Base-by-base conservation (phyloP, 768 basidiomycete genomes). In the Suillus americanus region DNA sequence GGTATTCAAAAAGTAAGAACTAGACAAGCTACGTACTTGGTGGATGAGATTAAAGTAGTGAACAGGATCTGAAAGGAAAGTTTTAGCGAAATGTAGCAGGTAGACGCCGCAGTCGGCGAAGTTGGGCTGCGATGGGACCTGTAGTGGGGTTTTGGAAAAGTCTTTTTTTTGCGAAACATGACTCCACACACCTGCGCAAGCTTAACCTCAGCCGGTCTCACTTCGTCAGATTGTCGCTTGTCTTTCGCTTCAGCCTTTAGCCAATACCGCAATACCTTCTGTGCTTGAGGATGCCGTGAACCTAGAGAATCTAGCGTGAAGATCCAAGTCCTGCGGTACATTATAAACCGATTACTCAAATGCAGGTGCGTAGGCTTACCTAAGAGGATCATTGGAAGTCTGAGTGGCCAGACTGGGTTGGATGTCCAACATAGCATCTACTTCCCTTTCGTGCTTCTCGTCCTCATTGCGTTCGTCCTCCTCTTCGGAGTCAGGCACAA, bases 61-160 rank as follows among this genome's bases (percentile, higher is more conserved):
- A 0, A 74, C 71, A 0, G 94, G 90, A 61, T 90, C 77, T 9
- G 72, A 77, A 75, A 97, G 85, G 72, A 99, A 92, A 0, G 85
- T 86, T 69, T 88, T 80, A 9, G 89, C 91, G 60, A 94, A 94
- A 71, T 99, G 95, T 13, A 99, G 80, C 14, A 99, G 82, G 74
- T 93, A 99, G 35, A 97, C 74, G 7, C 97, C 97, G 69, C 97
- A 99, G 74, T 98, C 96, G 71, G 89, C 92, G 67, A 81, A 92
- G 72, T 99, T 98, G 18, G 87, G 86, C 72, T 99, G 97, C 28
- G 81, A 79, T 4, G 97, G 97, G 4, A 95, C 93, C 94, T 97
- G 68, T 5, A 48, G 20, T 10, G 6, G 33, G 50, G 25, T 28
- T 35, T 54, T 18, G 38, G 2, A 46, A 54, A 53, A 2, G 28